Evolutionary conservation across 202 grass and related monocot genomes (phyloP), one percentile per base, ranked within the genome.

Genomic region (Eragrostis tef): DNA sequence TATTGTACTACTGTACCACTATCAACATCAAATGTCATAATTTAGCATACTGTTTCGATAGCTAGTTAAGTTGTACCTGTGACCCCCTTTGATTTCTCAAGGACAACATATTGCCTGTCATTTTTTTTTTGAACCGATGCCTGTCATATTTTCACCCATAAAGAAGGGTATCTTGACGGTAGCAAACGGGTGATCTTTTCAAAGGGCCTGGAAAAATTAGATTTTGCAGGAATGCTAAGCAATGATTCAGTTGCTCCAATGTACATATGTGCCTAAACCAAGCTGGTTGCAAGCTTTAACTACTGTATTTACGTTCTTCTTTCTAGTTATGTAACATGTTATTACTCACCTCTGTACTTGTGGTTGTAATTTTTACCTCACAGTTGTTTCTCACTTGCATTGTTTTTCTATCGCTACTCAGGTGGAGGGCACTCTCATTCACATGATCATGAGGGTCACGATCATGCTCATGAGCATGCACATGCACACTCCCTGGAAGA

Each of bases 401-500:
- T 57, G 25, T 14, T 75, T 27, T 51, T 61, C 8, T 77, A 5
- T 67, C 19, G 25, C 51, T 49, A 81, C 52, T 70, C 79, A 97
- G 94, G 88, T 62, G 96, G 96, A 85, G 89, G 80, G 22, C 90
- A 99, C 54, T 85, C 89, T 71, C 96, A 99, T 80, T 74, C 77
- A 6, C 92, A 91, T 75, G 87, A 86, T 69, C 88, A 98, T 48
- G 80, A 89, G 53, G 84, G 86, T 77, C 92, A 94, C 17, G 59
- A 47, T 79, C 88, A 88, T 79, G 82, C 77, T 58, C 93, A 94
- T 83, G 90, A 82, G 79, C 87, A 93, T 81, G 69, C 88, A 60
- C 92, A 94, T 87, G 80, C 96, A 75, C 96, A 99, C 88, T 88
- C 92, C 82, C 83, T 99, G 64, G 74, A 95, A 90, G 96, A 99